Evolutionary conservation across 345 rosid genomes (phyloP), one percentile per base, ranked within the genome.

Genomic region (Populus euphratica): DNA sequence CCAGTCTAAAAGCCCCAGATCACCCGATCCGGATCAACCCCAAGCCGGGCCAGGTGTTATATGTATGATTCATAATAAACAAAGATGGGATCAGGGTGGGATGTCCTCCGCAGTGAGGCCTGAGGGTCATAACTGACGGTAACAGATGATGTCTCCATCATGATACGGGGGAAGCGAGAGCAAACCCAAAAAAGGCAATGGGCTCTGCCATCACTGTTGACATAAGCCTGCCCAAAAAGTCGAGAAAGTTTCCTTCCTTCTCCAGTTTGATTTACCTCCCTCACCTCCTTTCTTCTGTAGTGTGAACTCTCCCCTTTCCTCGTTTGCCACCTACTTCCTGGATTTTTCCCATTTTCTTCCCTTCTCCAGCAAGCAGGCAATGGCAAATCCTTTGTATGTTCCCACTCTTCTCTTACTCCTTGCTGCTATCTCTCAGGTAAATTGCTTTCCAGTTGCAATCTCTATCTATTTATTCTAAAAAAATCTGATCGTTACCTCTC

Each of bases 21-120:
- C 5, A 33, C 0, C 4, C 5, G 5, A 0, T 33, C 5, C 0
- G 35, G 5, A 33, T 3, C 0, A 33, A 33, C 5, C 35, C 31
- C 1, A 2, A 2, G 31, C 31, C 5, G 35, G 35, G 0, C 35
- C 35, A 3, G 35, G 2, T 25, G 35, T 33, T 33, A 33, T 31
- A 31, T 31, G 3, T 31, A 31, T 31, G n/a, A 31, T 31, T 2
- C 3, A 31, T 31, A 31, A 31, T 33, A 33, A 33, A 3, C 35
- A 3, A 33, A 33, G 35, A 0, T 3, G 4, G 35, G 35, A 33
- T 33, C 5, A 3, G 5, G 35, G 33, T 3, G 33, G 35, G 35
- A 33, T 33, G 35, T 33, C 35, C 41, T 38, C 41, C 41, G 6
- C 41, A 38, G 8, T 38, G 41, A 8, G 41, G 9, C 41, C 6